These are phyloP conservation scores for Barnettozyma sucrosica DNA, from an alignment of 805 yeast species.

Conservation along the genomic window DNA sequence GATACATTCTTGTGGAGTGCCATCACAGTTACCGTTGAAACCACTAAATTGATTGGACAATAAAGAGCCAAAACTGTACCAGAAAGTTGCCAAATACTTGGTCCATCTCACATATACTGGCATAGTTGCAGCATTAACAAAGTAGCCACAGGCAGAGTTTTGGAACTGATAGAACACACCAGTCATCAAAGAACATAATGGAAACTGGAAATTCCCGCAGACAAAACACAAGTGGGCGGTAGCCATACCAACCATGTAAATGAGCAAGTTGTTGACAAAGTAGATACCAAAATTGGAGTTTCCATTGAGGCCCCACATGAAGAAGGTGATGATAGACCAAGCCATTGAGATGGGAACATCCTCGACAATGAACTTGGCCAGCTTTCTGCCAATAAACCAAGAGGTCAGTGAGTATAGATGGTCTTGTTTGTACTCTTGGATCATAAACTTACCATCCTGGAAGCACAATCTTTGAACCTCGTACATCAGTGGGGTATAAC, in stretches of 20 bases:
- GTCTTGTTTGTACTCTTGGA: constrained; percentile 32
- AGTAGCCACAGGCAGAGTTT: constrained; percentile 76
- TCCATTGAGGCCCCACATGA: constrained; percentile 67
- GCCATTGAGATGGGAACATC: constrained; percentile 59
- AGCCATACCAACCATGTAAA: constrained; percentile 50
- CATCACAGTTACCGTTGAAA: constrained; percentile 55
- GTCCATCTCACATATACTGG: constrained; percentile 85
- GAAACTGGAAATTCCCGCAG: constrained; percentile 16
- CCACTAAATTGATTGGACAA: constrained; percentile 57
- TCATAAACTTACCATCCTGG: constrained; percentile 48
- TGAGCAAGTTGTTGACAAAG: constrained; percentile 52
- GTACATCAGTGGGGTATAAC: constrained; percentile 49
- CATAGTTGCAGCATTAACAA: constrained; percentile 62
- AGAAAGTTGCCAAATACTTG: constrained; percentile 63
- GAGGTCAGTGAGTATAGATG: constrained; percentile 16
- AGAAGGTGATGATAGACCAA: constrained; percentile 59
- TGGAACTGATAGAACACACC: constrained; percentile 38
- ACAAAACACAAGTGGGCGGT: constrained; percentile 38
- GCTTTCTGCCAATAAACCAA: constrained; percentile 37
- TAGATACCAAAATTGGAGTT: constrained; percentile 51
- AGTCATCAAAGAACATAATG: constrained; percentile 16
- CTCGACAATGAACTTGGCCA: constrained; percentile 62
- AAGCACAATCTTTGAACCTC: constrained; percentile 55
- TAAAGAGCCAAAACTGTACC: constrained; percentile 70
- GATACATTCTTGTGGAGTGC: constrained; percentile 38